Conservation (phyloP, 129 eudicot genomes). For the Pittosporum tobira region DNA sequence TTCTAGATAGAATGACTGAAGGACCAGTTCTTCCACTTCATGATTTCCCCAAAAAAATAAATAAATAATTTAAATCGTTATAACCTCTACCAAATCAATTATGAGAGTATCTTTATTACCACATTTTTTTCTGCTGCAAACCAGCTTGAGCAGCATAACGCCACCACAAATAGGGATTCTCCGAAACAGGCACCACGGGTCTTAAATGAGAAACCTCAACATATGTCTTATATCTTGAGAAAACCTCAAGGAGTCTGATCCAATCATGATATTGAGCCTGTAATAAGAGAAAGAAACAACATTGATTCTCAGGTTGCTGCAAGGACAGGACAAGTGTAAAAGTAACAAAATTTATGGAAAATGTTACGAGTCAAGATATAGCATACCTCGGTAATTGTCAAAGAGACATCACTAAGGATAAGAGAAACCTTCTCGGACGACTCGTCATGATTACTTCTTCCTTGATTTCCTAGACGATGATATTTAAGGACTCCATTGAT, state of each 20-base stretch:
- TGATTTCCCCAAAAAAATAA: too few species aligned
- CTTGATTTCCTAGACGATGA: slow-evolving; percentile 83
- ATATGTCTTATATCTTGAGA: slow-evolving; percentile 68
- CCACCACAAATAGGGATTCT: slow-evolving; percentile 81
- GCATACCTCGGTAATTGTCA: slow-evolving; percentile 85
- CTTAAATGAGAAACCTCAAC: slow-evolving; percentile 90
- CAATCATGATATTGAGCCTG: slow-evolving; percentile 99
- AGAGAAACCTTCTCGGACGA: slow-evolving; percentile 92
- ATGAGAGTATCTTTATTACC: slow-evolving; percentile 30
- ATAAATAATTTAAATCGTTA: too few species aligned
- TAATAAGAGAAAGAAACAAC: slow-evolving; percentile 7
- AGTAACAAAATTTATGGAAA: not conserved
- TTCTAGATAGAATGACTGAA: not conserved
- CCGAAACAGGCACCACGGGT: slow-evolving; percentile 61
- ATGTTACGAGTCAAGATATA: slow-evolving; percentile 10
- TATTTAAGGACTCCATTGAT: slow-evolving; percentile 84
- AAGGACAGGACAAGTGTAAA: not conserved
- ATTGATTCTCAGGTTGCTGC: slow-evolving; percentile 5
- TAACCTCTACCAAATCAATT: too few species aligned
- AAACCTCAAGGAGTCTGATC: slow-evolving; percentile 89
- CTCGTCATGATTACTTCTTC: slow-evolving; percentile 61
- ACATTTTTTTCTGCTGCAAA: slow-evolving; percentile 82
- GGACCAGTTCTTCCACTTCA: too few species aligned
- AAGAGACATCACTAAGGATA: slow-evolving; percentile 62
- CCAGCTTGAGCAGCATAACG: slow-evolving; percentile 84